Evolutionary conservation across 2,329 filamentous ascomycete genomes (phyloP).

Genomic region (Pyricularia pennisetigena): DNA sequence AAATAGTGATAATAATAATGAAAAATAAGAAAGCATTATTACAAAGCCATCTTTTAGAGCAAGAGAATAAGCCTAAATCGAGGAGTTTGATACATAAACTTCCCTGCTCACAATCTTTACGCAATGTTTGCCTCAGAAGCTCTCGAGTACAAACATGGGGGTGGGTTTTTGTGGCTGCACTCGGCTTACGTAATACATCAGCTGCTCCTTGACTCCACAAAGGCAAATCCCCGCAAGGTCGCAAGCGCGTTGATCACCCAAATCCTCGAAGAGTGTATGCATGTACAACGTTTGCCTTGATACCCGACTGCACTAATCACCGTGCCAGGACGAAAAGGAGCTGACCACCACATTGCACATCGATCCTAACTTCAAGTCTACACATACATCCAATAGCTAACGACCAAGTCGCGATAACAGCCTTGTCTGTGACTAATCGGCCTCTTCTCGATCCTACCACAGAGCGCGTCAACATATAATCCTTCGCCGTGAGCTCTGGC

Average conservation of each 20-base stretch:
- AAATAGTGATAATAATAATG: no score
- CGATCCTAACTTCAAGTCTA: not conserved
- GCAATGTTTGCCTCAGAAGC: no score
- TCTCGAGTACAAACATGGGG: no score
- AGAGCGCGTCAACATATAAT: not conserved
- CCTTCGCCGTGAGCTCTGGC: not conserved
- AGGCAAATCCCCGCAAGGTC: no score
- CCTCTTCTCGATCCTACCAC: not conserved
- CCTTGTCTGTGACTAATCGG: not conserved
- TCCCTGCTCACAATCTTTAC: no score
- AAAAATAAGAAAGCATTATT: no score
- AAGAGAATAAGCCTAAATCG: no score
- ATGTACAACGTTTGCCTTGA: not conserved
- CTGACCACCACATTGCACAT: not conserved
- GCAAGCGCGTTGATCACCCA: not conserved
- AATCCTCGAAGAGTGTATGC: not conserved
- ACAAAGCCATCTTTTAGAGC: no score
- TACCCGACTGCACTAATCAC: not conserved
- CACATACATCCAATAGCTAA: not conserved
- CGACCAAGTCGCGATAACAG: not conserved
- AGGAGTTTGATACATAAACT: no score
- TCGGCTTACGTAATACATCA: not conserved
- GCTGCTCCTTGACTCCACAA: not conserved
- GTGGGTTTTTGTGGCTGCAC: not conserved
- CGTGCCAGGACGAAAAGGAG: not conserved